Conservation (phyloP, 192 early-diverging fungal genomes). For the Podochytrium sp. region DNA sequence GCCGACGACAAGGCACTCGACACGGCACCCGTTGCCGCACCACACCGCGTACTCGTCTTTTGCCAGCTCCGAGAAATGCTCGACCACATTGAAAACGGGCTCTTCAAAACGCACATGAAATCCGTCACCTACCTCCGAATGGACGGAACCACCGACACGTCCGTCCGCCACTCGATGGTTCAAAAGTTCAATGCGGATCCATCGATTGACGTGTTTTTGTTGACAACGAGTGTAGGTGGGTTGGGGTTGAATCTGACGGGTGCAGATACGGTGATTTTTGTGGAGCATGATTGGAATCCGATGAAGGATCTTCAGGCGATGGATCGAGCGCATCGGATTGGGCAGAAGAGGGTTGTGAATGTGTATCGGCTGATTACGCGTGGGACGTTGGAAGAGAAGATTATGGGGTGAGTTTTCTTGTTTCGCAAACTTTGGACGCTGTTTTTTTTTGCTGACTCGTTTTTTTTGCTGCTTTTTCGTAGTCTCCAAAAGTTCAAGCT, state of each 20-base stretch:
- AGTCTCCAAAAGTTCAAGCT: conserved; percentile 97
- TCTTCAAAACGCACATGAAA: conserved; percentile 83
- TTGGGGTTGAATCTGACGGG: conserved; percentile 97
- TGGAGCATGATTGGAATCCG: conserved; percentile 99
- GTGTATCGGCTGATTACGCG: conserved; percentile 97
- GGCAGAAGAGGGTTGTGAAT: conserved; percentile 96
- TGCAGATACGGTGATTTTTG: conserved; percentile 99
- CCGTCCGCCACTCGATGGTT: conserved; percentile 86
- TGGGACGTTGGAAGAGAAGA: conserved; percentile 98
- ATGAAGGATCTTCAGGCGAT: conserved; percentile 99
- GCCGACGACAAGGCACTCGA: conserved; percentile 40
- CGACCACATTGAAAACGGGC: conserved; percentile 93
- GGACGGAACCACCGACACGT: conserved; percentile 86
- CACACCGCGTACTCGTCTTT: conserved; percentile 96
- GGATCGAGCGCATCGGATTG: conserved; percentile 98
- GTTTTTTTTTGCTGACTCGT: conserved; percentile 9
- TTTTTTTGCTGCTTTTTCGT: conserved; percentile 16
- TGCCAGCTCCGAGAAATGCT: conserved; percentile 95
- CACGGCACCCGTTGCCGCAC: conserved; percentile 53
- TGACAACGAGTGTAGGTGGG: conserved; percentile 97
- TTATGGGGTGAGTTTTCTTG: conserved; percentile 96
- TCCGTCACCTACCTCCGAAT: conserved; percentile 90
- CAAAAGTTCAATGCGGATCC: conserved; percentile 95
- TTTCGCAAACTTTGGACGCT: too few relatives aligned
- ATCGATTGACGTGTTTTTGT: conserved; percentile 88